Evolutionary conservation across 768 basidiomycete species (phyloP).

Genomic region (Rhodotorula kratochvilovae): DNA sequence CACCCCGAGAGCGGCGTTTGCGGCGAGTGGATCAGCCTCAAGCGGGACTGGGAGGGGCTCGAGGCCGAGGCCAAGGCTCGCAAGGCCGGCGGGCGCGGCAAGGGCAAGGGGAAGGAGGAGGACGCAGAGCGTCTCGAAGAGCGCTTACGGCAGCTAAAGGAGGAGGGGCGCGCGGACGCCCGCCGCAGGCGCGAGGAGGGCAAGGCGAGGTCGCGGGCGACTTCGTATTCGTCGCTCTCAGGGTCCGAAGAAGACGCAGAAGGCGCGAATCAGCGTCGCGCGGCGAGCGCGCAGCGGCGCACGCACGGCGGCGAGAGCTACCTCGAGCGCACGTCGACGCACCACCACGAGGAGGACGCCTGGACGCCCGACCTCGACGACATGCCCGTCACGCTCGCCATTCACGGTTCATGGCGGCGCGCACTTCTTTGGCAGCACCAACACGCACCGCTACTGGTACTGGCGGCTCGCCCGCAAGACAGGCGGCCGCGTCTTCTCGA

Average conservation of each 20-base stretch:
- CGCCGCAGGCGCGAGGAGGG: slow-evolving; percentile 24
- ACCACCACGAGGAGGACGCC: slow-evolving; percentile 25
- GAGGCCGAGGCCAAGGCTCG: slow-evolving; percentile 38
- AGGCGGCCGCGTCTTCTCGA: slow-evolving; percentile 61
- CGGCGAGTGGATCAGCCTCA: slow-evolving; percentile 52
- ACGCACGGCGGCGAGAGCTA: neutral
- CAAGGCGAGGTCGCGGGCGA: slow-evolving; percentile 2
- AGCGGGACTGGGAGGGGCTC: slow-evolving; percentile 41
- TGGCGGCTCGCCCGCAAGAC: slow-evolving; percentile 68
- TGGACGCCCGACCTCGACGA: slow-evolving; percentile 49
- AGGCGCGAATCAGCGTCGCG: neutral
- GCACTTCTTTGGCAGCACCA: slow-evolving; percentile 49
- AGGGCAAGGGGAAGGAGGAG: slow-evolving; percentile 9
- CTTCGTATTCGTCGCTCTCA: neutral
- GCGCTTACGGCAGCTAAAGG: neutral
- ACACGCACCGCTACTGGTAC: slow-evolving; percentile 48
- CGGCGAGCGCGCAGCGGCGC: neutral
- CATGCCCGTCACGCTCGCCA: slow-evolving; percentile 47
- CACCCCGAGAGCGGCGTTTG: slow-evolving; percentile 61
- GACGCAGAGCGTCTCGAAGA: neutral
- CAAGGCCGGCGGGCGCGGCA: neutral
- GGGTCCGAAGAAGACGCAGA: slow-evolving; percentile 1
- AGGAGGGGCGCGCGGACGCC: slow-evolving; percentile 10
- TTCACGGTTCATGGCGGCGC: slow-evolving; percentile 51
- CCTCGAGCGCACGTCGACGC: neutral